Evolutionary conservation across 2,329 filamentous ascomycete species (phyloP).

Genomic region (Samsoniella hepiali): DNA sequence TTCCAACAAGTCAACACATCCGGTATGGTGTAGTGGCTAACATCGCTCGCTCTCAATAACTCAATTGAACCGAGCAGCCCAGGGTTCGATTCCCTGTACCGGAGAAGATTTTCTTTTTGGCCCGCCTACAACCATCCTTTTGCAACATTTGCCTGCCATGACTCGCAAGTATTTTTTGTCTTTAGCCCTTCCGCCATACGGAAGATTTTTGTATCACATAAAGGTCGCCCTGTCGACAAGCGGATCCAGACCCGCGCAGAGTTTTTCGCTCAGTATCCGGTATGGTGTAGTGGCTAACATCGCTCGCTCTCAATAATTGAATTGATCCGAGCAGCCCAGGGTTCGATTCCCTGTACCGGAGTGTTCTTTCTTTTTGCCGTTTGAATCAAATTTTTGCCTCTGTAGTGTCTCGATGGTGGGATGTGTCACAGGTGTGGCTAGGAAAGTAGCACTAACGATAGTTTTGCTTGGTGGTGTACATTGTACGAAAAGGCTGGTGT

Average conservation of each 20-base stretch:
- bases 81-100: constrained; percentile 23
- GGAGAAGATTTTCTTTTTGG: constrained; percentile 18
- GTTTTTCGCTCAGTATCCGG: constrained; percentile 24
- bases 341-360: constrained; percentile 24
- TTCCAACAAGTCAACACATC: constrained; percentile 20
- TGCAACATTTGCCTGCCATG: no score
- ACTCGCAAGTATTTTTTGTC: background rate
- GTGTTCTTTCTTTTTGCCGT: constrained; percentile 12
- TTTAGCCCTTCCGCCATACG: background rate
- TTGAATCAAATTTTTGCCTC: background rate
- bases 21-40: constrained; percentile 38
- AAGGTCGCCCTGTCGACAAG: background rate
- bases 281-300: constrained; percentile 39
- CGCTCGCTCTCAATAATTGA: constrained; percentile 33
- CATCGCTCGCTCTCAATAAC: constrained; percentile 34
- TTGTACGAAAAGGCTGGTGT: no score
- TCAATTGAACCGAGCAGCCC: constrained; percentile 20
- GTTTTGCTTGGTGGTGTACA: no score
- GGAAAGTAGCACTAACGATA: background rate
- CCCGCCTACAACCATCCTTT: background rate
- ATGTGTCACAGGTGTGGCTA: background rate
- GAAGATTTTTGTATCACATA: constrained; percentile 2
- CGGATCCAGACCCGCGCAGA: constrained; percentile 5
- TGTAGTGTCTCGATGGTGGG: background rate
- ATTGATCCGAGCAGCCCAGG: constrained; percentile 21